Percentiles rank a stretch among this genome's conserved stretches.
Evolutionary conservation across 2,329 filamentous ascomycete genomes (phyloP).

Genomic region (Chaetoscypha palmicola): DNA sequence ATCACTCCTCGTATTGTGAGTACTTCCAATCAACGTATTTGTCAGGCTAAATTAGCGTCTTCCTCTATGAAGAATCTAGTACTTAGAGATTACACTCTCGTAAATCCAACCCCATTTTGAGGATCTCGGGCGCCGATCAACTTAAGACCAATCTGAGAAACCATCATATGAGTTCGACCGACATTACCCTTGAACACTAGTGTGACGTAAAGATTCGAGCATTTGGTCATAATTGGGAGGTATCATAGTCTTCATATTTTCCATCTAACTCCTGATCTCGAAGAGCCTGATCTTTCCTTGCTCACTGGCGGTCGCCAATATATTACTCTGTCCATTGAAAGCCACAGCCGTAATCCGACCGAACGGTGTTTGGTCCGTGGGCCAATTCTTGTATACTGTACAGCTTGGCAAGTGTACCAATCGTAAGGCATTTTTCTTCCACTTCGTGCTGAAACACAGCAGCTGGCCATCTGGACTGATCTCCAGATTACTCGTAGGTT

Average conservation of each 20-base stretch:
- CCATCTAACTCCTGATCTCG: conserved; percentile 65
- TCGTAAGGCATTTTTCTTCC: conserved; percentile 82
- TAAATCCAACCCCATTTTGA: too few relatives aligned
- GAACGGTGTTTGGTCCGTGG: conserved; percentile 80
- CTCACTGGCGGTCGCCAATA: conserved; percentile 84
- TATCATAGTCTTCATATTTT: neutral
- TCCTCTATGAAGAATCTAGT: too few relatives aligned
- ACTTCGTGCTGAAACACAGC: conserved; percentile 74
- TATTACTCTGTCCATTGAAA: conserved; percentile 56
- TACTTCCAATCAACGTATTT: too few relatives aligned
- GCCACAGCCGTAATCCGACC: conserved; percentile 73
- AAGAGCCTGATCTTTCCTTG: conserved; percentile 81
- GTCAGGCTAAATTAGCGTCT: too few relatives aligned
- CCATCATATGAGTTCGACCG: too few relatives aligned
- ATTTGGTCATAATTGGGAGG: too few relatives aligned
- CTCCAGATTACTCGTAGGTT: conserved; percentile 67
- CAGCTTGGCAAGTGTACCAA: conserved; percentile 86
- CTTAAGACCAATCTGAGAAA: too few relatives aligned
- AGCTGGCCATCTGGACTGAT: conserved; percentile 90
- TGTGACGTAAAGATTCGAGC: too few relatives aligned
- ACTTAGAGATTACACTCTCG: too few relatives aligned
- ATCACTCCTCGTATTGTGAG: too few relatives aligned
- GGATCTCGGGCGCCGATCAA: too few relatives aligned
- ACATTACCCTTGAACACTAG: too few relatives aligned
- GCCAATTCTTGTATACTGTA: conserved; percentile 96